phyloP scores from a whole-genome alignment of 345 rosid species.

The Eucalyptus leucophloia region DNA sequence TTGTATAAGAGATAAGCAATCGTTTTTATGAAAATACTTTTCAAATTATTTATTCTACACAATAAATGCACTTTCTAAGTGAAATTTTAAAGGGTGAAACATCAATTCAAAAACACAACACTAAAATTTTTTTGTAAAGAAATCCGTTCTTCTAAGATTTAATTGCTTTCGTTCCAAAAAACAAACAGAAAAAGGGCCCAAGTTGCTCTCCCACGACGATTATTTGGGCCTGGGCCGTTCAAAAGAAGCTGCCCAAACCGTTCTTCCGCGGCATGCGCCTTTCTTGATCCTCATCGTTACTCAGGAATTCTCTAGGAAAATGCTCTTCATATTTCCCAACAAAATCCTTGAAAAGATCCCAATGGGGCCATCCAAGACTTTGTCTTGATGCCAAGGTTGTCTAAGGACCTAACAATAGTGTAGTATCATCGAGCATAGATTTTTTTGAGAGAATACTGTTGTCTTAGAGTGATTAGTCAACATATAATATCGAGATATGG shows the following conservation, averaged over 20 bases:
- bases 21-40: no score
- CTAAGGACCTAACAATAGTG: background rate
- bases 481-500: accelerated
- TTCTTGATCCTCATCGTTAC: background rate
- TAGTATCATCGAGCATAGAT: background rate
- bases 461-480: background rate
- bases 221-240: background rate
- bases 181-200: background rate
- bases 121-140: no score
- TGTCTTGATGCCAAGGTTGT: background rate
- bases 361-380: background rate
- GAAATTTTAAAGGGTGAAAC: background rate
- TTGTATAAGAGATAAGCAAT: no score
- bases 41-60: no score
- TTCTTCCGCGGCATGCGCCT: background rate
- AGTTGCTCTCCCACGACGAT: background rate
- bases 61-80: no score
- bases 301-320: background rate
- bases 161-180: no score
- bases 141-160: background rate
- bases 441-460: no score
- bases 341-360: background rate
- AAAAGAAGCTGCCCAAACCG: background rate
- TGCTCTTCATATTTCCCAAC: background rate
- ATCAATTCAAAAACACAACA: background rate